A percentile compares a stretch with the other conserved stretches of the same genome.
Evolutionary conservation across 2,329 filamentous ascomycete species (phyloP).

Genomic region (Cladophialophora chaetospira): DNA sequence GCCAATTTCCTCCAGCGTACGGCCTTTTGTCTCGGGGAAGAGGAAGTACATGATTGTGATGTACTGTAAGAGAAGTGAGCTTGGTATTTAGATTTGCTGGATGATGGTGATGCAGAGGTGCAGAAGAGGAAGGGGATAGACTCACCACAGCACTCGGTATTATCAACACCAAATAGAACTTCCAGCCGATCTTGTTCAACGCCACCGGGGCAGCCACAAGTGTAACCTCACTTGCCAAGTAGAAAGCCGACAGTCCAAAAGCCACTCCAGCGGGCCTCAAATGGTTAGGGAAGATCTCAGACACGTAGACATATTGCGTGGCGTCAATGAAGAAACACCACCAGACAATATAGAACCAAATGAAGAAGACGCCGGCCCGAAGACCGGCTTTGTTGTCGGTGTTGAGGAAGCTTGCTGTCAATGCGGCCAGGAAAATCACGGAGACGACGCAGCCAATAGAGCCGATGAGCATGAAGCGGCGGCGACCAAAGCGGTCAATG

Average conservation of each 20-base stretch:
- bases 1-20: slow-evolving; percentile 39
- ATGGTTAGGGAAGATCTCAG: slow-evolving; percentile 31
- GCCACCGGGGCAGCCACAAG: slow-evolving; percentile 35
- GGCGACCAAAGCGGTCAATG: slow-evolving; percentile 44
- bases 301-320: slow-evolving; percentile 27
- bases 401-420: slow-evolving; percentile 41
- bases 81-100: slow-evolving; percentile 61
- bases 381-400: slow-evolving; percentile 41
- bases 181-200: slow-evolving; percentile 40
- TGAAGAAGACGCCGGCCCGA: slow-evolving; percentile 44
- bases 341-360: slow-evolving; percentile 45
- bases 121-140: neutral
- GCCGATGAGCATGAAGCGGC: slow-evolving; percentile 40
- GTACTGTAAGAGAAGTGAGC: slow-evolving; percentile 68
- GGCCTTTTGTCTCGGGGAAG: slow-evolving; percentile 38
- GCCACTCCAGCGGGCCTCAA: slow-evolving; percentile 28
- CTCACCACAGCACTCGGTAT: slow-evolving; percentile 26
- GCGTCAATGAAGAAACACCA: slow-evolving; percentile 47
- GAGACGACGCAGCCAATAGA: slow-evolving; percentile 43
- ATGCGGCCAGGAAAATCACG: slow-evolving; percentile 42
- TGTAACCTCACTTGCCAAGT: slow-evolving; percentile 25
- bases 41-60: slow-evolving; percentile 37
- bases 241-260: slow-evolving; percentile 26
- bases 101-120: neutral
- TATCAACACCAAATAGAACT: slow-evolving; percentile 37